Evolutionary conservation across 306 rosid species (phyloP).

Genomic region (Trifolium dubium): DNA sequence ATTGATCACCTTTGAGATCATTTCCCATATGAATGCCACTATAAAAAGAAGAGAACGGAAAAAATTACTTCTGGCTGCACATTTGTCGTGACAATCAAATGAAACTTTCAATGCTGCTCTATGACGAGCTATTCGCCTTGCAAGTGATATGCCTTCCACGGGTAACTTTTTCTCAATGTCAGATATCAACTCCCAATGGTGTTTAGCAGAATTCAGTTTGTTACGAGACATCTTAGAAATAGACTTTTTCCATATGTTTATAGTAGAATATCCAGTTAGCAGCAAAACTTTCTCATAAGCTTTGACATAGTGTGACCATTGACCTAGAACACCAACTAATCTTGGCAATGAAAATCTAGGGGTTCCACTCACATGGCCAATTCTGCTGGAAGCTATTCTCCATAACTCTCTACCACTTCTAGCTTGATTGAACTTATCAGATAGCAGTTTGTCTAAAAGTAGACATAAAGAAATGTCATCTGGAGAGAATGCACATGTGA

Average conservation of each 20-base stretch:
- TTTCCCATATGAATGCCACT: conserved; percentile 56
- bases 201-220: conserved; percentile 56
- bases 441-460: conserved; percentile 53
- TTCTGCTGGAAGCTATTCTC: conserved; percentile 77
- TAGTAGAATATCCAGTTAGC: conserved; percentile 64
- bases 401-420: conserved; percentile 83
- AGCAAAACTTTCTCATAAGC: conserved; percentile 69
- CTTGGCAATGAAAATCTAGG: conserved; percentile 61
- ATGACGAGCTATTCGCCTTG: conserved; percentile 76
- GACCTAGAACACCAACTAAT: conserved; percentile 56
- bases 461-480: conserved; percentile 58
- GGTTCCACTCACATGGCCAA: conserved; percentile 50
- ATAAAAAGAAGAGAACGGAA: conserved; percentile 45
- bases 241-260: conserved; percentile 53
- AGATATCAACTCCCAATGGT: conserved; percentile 66
- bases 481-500: conserved; percentile 61
- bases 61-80: conserved; percentile 33
- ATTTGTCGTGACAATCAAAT: conserved; percentile 43
- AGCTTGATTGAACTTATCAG: conserved; percentile 50
- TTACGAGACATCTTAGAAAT: conserved; percentile 53
- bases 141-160: conserved; percentile 75
- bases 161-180: conserved; percentile 78
- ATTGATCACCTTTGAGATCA: conserved; percentile 44
- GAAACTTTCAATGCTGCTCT: conserved; percentile 64
- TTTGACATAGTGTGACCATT: conserved; percentile 77